Evolutionary conservation across 495 filamentous ascomycete species (phyloP).

Genomic region (Aspergillus funiculosus): DNA sequence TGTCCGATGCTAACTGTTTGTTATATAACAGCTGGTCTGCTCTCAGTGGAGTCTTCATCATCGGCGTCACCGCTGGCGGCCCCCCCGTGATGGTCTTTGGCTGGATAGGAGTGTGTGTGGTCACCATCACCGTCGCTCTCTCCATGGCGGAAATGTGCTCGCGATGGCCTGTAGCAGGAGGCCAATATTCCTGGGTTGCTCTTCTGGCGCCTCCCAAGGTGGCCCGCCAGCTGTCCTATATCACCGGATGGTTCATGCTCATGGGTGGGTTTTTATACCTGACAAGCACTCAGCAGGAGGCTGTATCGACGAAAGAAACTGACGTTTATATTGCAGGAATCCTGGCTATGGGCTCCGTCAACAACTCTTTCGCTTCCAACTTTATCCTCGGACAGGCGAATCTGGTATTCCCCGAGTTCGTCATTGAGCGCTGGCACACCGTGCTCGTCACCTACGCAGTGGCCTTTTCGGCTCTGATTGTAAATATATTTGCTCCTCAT

Average conservation of each 20-base stretch:
- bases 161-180: conserved; percentile 48
- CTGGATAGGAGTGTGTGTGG: conserved; percentile 47
- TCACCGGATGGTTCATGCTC: conserved; percentile 51
- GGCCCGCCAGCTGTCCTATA: conserved; percentile 42
- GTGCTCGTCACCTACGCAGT: conserved; percentile 44
- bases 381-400: conserved; percentile 49
- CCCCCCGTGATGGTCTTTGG: conserved; percentile 54
- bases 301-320: not conserved
- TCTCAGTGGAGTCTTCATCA: conserved; percentile 50
- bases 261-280: conserved; percentile 29
- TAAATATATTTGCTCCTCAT: conserved; percentile 43
- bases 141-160: conserved; percentile 56
- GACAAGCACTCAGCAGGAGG: too few species aligned
- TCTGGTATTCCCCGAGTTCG: conserved; percentile 40
- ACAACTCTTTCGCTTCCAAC: conserved; percentile 47
- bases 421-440: conserved; percentile 49
- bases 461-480: conserved; percentile 26
- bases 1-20: not conserved
- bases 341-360: conserved; percentile 49
- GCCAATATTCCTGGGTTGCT: conserved; percentile 54
- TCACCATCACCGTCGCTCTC: conserved; percentile 49
- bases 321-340: conserved; percentile 30
- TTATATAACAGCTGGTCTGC: conserved; percentile 48
- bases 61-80: conserved; percentile 50
- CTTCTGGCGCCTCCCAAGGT: conserved; percentile 49